Evolutionary conservation across 805 yeast species (phyloP).

Genomic region (Maudiozyma saulgeensis): DNA sequence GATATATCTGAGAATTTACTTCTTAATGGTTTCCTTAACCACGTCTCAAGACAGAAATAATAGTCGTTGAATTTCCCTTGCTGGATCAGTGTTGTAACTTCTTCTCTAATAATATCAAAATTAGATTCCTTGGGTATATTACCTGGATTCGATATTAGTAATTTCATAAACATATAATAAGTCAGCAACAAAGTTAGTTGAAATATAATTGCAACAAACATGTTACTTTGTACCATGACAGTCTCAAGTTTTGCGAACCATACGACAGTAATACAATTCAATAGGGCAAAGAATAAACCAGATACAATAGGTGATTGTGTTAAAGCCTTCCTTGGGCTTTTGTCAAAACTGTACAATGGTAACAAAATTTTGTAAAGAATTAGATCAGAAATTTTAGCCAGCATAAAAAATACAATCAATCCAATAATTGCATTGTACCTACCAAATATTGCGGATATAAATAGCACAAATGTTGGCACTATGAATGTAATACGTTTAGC

Average conservation of each 20-base stretch:
- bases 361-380: conserved; percentile 33
- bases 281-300: conserved; percentile 68
- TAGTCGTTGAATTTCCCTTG: conserved; percentile 60
- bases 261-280: conserved; percentile 47
- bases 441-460: no score
- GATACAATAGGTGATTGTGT: conserved; percentile 65
- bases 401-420: background rate
- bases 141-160: conserved; percentile 78
- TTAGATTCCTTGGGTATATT: conserved; percentile 52
- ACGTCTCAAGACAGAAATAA: conserved; percentile 69
- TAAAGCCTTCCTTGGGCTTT: conserved; percentile 28
- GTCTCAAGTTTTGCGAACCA: conserved; percentile 54
- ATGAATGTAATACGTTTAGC: background rate
- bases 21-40: conserved; percentile 68
- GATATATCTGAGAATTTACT: conserved; percentile 59
- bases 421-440: background rate
- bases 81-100: conserved; percentile 48
- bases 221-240: background rate
- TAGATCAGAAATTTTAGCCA: background rate
- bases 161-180: conserved; percentile 27
- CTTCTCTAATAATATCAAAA: conserved; percentile 31
- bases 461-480: background rate
- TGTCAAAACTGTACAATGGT: conserved; percentile 29
- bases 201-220: background rate
- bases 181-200: background rate